These are phyloP conservation scores for Fusarium sarcochroum DNA, from an alignment of 2,329 filamentous ascomycete species.

Conservation along the genomic window DNA sequence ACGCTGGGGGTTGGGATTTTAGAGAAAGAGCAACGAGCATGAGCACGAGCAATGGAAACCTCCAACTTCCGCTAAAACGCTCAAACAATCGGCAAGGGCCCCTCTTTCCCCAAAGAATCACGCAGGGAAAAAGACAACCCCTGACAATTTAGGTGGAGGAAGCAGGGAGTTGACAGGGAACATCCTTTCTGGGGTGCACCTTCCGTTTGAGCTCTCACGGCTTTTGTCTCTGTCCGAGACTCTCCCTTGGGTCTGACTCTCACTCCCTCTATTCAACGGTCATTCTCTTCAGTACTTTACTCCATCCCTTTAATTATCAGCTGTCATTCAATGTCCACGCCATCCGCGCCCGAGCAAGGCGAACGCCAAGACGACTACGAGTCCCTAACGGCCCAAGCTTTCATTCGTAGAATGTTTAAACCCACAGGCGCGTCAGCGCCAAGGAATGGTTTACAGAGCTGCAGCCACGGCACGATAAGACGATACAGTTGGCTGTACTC, in stretches of 20 bases:
- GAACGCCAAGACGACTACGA: slow-evolving; percentile 17
- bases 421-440: slow-evolving; percentile 19
- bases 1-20: slow-evolving; percentile 33
- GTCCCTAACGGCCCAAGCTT: slow-evolving; percentile 13
- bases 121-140: slow-evolving; percentile 19
- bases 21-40: background rate
- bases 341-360: background rate
- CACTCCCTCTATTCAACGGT: slow-evolving; percentile 11
- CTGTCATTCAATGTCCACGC: too few species aligned
- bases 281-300: too few species aligned
- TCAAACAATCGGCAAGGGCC: slow-evolving; percentile 10
- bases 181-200: slow-evolving; percentile 24
- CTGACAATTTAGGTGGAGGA: slow-evolving; percentile 19
- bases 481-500: too few species aligned
- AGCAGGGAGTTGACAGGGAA: slow-evolving; percentile 25
- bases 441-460: slow-evolving; percentile 4
- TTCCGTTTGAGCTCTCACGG: slow-evolving; percentile 23
- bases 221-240: background rate
- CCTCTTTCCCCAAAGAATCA: slow-evolving; percentile 38
- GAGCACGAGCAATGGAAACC: slow-evolving; percentile 2
- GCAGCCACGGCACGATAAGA: background rate
- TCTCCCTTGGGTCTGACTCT: slow-evolving; percentile 29
- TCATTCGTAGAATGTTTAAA: slow-evolving; percentile 1
- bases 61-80: slow-evolving; percentile 23
- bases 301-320: too few species aligned